Base-by-base conservation (phyloP, 2,329 filamentous ascomycete species). In the Hirsutella thompsonii region DNA sequence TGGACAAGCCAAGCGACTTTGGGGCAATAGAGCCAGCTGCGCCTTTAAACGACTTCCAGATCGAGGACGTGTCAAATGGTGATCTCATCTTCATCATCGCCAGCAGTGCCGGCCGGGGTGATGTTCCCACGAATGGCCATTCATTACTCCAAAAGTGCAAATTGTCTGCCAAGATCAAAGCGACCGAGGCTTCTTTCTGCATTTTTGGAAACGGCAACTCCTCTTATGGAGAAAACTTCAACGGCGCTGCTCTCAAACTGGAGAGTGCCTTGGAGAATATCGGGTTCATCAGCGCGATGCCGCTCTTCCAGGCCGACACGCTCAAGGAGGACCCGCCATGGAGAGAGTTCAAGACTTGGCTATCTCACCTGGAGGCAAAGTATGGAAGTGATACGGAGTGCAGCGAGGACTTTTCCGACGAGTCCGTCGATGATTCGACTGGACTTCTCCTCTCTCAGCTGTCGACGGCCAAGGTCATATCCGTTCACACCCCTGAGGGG, bases 201-300 rank as follows among this genome's bases (percentile, higher is more conserved):
- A 41, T 41, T 28, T 41, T 41, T 23, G 40, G 40, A 11, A 41
- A 41, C 20, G 40, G 40, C 19, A 41, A 41, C 26, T 41, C 40
- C 4, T 41, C 40, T 2, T 41, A 41, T 19, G 40, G 35, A 5
- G n/a, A 19, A 8, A 41, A 41, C 35, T 41, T 41, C 35, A 41
- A 41, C 28, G 40, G 40, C 18, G 34, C 40, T 5, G 35, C 35
- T 20, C 14, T 33, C 11, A 41, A 41, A 20, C 20, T 41, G 9
- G 28, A 41, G 23, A 16, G 14, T 1, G 40, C 35, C 13, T 11
- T 41, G 26, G 26, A 37, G 19, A 23, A 28, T 2, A 3, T 21
- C 14, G 40, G 40, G 3, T 28, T 41, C 19, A 18, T 16, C 28
- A 33, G 40, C 29, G 26, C 34, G 14, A 8, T 41, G 34, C 26